phyloP scores from a whole-genome alignment of 768 basidiomycete species.

The Mycena rosella region DNA sequence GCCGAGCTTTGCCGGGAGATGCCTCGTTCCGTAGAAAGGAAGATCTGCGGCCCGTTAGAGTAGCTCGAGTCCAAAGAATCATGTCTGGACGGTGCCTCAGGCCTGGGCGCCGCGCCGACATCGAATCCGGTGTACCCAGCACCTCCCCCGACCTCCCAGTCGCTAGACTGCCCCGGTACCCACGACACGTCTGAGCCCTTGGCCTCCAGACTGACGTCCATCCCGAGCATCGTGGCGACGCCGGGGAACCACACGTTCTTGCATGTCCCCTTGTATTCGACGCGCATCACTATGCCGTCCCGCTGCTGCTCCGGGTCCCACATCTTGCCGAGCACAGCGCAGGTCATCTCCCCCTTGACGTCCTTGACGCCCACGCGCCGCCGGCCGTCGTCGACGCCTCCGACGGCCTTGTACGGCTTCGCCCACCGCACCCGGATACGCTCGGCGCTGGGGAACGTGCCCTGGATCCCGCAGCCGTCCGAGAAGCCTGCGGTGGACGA shows the following conservation, averaged over 20 bases:
- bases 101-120: conserved; percentile 56
- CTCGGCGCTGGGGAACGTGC: conserved; percentile 84
- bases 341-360: conserved; percentile 76
- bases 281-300: conserved; percentile 71
- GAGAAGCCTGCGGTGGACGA: conserved; percentile 67
- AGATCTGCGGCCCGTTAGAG: conserved; percentile 37
- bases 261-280: conserved; percentile 81
- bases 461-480: conserved; percentile 77
- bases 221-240: conserved; percentile 82
- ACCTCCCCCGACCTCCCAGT: conserved; percentile 76
- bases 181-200: conserved; percentile 79
- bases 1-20: conserved; percentile 54
- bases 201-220: conserved; percentile 79
- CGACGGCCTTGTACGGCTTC: conserved; percentile 64
- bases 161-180: conserved; percentile 61
- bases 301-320: conserved; percentile 51
- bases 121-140: conserved; percentile 81
- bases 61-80: conserved; percentile 62
- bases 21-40: conserved; percentile 37
- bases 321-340: conserved; percentile 66
- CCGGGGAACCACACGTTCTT: conserved; percentile 87
- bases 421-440: conserved; percentile 86
- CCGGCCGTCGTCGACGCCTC: conserved; percentile 62
- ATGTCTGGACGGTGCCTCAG: conserved; percentile 54
- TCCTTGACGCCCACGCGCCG: conserved; percentile 78